These are phyloP conservation scores for Candida hungchunana DNA, from an alignment of 805 yeast species.

Conservation along the genomic window DNA sequence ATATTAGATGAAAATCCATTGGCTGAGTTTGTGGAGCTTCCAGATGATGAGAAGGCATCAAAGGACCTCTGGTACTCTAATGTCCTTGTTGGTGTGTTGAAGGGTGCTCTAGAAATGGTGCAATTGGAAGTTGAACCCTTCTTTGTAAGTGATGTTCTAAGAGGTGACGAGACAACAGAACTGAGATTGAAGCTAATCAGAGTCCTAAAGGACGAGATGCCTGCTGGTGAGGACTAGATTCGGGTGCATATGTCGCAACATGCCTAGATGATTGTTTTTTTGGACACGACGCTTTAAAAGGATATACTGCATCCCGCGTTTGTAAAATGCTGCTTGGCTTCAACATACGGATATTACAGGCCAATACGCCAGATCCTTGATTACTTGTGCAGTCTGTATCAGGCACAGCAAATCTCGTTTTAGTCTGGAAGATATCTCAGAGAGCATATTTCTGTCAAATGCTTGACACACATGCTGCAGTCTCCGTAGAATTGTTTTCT, in stretches of 20 bases:
- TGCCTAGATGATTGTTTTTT: too few relatives aligned
- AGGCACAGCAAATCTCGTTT: too few relatives aligned
- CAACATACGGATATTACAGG: too few relatives aligned
- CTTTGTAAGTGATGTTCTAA: slow-evolving; percentile 73
- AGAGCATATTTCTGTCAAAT: too few relatives aligned
- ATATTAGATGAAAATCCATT: slow-evolving; percentile 82
- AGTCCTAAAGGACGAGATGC: slow-evolving; percentile 87
- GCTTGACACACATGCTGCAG: too few relatives aligned
- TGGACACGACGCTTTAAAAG: too few relatives aligned
- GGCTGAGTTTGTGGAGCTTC: slow-evolving; percentile 92
- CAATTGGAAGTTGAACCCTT: slow-evolving; percentile 84
- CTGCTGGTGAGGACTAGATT: slow-evolving; percentile 84
- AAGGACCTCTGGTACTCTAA: slow-evolving; percentile 91
- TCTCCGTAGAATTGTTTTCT: too few relatives aligned
- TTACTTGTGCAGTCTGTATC: too few relatives aligned
- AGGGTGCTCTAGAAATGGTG: slow-evolving; percentile 94
- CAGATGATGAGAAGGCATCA: slow-evolving; percentile 66
- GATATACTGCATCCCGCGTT: too few relatives aligned
- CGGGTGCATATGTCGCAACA: neutral
- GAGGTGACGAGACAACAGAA: slow-evolving; percentile 83
- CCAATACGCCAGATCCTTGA: too few relatives aligned
- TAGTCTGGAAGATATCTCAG: too few relatives aligned
- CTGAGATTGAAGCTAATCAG: slow-evolving; percentile 65
- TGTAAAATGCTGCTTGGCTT: too few relatives aligned
- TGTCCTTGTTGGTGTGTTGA: slow-evolving; percentile 80